phyloP scores from a whole-genome alignment of 495 filamentous ascomycete genomes.

The Echria macrotheca region DNA sequence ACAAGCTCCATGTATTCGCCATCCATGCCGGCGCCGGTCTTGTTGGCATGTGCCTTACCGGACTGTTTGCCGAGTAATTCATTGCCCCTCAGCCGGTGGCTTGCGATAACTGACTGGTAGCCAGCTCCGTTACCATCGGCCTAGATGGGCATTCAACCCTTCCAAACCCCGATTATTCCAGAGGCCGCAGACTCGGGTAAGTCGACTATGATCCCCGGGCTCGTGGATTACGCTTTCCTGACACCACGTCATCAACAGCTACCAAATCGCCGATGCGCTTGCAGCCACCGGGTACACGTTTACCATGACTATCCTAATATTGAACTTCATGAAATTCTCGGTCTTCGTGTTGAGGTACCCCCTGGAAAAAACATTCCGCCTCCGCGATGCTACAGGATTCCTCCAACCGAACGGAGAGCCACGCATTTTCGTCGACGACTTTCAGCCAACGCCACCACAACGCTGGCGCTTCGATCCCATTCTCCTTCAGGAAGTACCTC shows the following conservation, averaged over 20 bases:
- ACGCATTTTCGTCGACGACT: background rate
- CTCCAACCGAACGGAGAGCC: background rate
- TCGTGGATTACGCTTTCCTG: background rate
- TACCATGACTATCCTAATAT: slow-evolving; percentile 10
- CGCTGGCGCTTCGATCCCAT: slow-evolving; percentile 4
- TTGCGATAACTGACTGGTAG: background rate
- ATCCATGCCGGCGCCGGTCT: slow-evolving; percentile 16
- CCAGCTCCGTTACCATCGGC: slow-evolving; percentile 9
- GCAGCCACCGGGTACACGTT: slow-evolving; percentile 16
- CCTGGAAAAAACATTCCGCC: background rate
- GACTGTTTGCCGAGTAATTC: slow-evolving; percentile 11
- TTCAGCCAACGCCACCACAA: background rate
- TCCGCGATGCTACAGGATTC: background rate
- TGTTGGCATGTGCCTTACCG: slow-evolving; percentile 16
- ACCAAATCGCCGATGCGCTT: slow-evolving; percentile 10
- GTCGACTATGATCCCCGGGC: background rate
- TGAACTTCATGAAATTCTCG: slow-evolving; percentile 16
- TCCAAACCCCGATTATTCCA: slow-evolving; percentile 13
- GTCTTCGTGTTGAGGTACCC: background rate
- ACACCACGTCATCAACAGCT: slow-evolving; percentile 1
- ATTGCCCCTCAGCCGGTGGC: background rate
- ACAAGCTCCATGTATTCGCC: slow-evolving; percentile 18
- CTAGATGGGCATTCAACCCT: slow-evolving; percentile 18
- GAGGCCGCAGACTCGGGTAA: slow-evolving; percentile 10
- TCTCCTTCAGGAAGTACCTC: background rate